These are phyloP conservation scores for Cladosporium sp. DNA, from an alignment of 2,329 filamentous ascomycete species.

Conservation along the genomic window DNA sequence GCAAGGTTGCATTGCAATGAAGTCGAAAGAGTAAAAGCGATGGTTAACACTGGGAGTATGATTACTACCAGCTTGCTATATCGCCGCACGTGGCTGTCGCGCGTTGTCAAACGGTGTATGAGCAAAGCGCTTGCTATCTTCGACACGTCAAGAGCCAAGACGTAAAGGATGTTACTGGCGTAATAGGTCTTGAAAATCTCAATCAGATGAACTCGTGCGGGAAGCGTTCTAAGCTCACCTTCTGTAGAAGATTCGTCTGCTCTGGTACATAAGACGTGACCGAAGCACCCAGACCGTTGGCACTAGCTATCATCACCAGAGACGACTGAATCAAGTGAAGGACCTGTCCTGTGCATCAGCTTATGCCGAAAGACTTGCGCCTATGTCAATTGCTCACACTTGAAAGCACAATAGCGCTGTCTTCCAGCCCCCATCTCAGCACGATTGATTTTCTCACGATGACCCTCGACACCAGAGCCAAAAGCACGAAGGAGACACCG, in stretches of 20 bases:
- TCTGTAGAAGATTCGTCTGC: not conserved
- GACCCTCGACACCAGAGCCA: not conserved
- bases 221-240: not conserved
- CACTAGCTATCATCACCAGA: not conserved
- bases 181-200: not conserved
- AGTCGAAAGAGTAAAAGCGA: not conserved
- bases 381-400: not conserved
- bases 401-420: not conserved
- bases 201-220: not conserved
- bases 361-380: no score
- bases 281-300: not conserved
- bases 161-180: not conserved
- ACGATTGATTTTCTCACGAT: not conserved
- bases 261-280: no score
- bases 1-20: not conserved
- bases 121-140: not conserved
- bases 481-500: not conserved
- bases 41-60: not conserved
- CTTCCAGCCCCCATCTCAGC: not conserved
- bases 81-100: not conserved
- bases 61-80: not conserved
- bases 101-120: not conserved
- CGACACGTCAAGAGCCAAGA: not conserved
- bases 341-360: no score
- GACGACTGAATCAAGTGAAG: not conserved